Base-by-base conservation (phyloP, 78 protist genomes). In the Guillardia theta region DNA sequence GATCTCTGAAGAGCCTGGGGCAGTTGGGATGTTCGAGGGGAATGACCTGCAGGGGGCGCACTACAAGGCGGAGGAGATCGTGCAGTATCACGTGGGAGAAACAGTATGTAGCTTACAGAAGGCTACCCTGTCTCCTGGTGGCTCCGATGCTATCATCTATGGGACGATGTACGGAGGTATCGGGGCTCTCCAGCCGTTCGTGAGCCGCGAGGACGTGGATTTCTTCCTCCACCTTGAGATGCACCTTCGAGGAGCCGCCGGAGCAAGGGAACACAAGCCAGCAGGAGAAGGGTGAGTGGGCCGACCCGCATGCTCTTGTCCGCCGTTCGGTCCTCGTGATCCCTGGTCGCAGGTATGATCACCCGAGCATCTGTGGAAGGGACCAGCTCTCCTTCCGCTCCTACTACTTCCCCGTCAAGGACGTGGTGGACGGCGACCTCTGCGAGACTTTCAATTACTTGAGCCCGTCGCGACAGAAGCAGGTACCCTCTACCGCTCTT, bases 351-450 rank as follows among this genome's bases (percentile, higher is more conserved):
- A 18, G 36, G 33, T 58, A 93, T 33, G 97, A 97, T 44, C n/a
- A 53, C 46, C 94, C 98, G 10, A 95, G 98, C 88, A 48, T 97
- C 21, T 87, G 95, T 36, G 98, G 98, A 21, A 95, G 98, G 62
- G 99, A 98, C 92, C 99, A 98, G 64, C 94, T 98, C 48, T 8
- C 97, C 46, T 98, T 94, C 96, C 95, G 99, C 47, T 97, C 98
- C 50, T 93, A 88, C 90, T 98, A 97, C 80, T 94, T 95, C 96
- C 99, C 99, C 15, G 64, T 64, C 44, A 88, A 95, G 96, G 94
- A 94, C 83, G 97, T 97, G 8, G 93, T 98, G 8, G 99, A 98
- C 95, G 99, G 99, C 24, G 99, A 98, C 83, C 95, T 98, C 36
- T 97, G 98, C 93, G 98, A 97, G 94, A 95, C 93, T 92, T 98